phyloP scores from a whole-genome alignment of 768 basidiomycete genomes.

The Psilocybe sp. region DNA sequence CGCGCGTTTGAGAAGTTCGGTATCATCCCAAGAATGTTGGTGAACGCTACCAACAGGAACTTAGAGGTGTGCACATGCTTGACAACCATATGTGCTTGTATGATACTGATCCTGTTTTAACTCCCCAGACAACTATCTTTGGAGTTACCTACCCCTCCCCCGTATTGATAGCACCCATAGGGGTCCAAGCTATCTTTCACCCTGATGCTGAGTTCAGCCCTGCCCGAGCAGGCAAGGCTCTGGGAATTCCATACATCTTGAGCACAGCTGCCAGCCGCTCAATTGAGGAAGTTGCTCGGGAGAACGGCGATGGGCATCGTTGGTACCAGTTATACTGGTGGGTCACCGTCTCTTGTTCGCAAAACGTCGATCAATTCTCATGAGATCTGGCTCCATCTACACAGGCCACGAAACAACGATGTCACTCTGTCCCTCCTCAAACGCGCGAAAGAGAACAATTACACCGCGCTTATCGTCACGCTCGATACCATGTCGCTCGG shows the following conservation, averaged over 20 bases:
- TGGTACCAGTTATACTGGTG: constrained; percentile 88
- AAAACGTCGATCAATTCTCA: background rate
- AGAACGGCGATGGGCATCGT: constrained; percentile 62
- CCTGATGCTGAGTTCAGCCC: constrained; percentile 69
- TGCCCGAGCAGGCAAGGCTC: constrained; percentile 59
- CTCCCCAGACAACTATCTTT: constrained; percentile 65
- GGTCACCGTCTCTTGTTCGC: constrained; percentile 2
- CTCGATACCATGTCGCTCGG: constrained; percentile 72
- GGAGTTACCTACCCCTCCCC: constrained; percentile 63
- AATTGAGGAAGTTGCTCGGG: constrained; percentile 76
- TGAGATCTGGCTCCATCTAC: background rate
- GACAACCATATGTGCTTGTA: background rate
- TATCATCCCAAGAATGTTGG: constrained; percentile 81
- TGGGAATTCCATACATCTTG: constrained; percentile 69
- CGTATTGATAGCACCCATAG: constrained; percentile 69
- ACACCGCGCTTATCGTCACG: constrained; percentile 72
- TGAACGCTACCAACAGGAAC: constrained; percentile 52
- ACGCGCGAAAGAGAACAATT: constrained; percentile 66
- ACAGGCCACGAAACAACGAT: constrained; percentile 61
- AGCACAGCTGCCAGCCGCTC: constrained; percentile 72
- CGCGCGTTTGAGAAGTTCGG: constrained; percentile 63
- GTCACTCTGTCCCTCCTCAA: constrained; percentile 62
- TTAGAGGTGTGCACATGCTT: constrained; percentile 46
- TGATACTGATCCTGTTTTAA: background rate
- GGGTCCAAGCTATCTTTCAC: constrained; percentile 74